A percentile compares a stretch with the other conserved stretches of the same genome.
Evolutionary conservation across 352 stramenopile genomes (phyloP).

Genomic region (Phytophthora melonis): DNA sequence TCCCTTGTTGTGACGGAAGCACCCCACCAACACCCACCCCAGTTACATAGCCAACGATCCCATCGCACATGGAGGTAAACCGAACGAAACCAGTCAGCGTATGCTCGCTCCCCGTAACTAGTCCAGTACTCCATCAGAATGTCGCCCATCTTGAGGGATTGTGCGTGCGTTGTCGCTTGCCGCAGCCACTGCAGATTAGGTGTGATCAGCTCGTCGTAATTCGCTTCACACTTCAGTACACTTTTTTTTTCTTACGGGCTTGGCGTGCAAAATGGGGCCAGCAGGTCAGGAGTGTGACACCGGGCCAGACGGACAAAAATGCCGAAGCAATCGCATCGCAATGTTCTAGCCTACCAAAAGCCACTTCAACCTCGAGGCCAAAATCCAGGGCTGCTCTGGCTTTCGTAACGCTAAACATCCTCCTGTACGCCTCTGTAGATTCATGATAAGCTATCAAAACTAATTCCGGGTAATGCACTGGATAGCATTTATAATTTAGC

Average conservation of each 20-base stretch:
- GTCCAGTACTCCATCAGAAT: not conserved
- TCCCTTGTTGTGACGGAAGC: not conserved
- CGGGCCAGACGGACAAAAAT: not conserved
- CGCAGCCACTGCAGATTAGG: not conserved
- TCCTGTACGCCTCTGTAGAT: too few species aligned
- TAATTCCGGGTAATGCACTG: too few species aligned
- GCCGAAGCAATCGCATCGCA: not conserved
- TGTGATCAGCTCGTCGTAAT: not conserved
- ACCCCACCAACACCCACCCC: conserved; percentile 6
- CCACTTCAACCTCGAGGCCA: too few species aligned
- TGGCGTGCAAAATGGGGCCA: not conserved
- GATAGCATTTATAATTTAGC: too few species aligned
- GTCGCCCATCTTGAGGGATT: conserved; percentile 1
- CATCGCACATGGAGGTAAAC: conserved; percentile 2
- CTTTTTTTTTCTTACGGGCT: not conserved
- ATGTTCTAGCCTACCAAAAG: not conserved
- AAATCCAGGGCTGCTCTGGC: too few species aligned
- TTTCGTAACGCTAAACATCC: too few species aligned
- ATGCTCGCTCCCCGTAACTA: conserved; percentile 1
- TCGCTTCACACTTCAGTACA: not conserved
- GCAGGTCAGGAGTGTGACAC: not conserved
- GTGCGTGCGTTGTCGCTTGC: not conserved
- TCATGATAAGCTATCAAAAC: too few species aligned
- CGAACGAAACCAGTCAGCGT: conserved; percentile 12
- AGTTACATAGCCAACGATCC: conserved; percentile 13